Base-by-base conservation (phyloP, 2,329 filamentous ascomycete genomes). In the Lachnum nothofagi region DNA sequence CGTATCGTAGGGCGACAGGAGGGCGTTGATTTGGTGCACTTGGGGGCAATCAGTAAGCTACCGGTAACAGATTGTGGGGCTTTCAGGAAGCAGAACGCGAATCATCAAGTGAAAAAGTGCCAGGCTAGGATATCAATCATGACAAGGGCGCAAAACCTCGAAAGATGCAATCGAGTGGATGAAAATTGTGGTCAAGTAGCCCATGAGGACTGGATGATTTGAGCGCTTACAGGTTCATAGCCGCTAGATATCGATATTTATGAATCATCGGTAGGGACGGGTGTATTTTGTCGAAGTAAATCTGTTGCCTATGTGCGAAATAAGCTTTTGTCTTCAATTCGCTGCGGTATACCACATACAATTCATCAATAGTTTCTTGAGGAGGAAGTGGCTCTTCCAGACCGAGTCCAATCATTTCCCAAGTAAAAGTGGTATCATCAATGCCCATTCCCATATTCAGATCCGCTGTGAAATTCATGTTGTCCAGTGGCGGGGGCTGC, bases 201-300 rank as follows among this genome's bases (percentile, higher is more conserved):
- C 24, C 20, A 12, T 43, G 24, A 37, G 46, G 57, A 41, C 55
- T 16, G 22, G 25, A 20, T 37, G 31, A 35, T 43, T 10, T 37
- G 12, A 33, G n/a, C 17, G 41, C 78, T 56, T 71, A 83, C 68
- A 96, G 75, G 62, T 91, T 89, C 83, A 96, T 88, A 25, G 88
- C 88, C 17, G 90, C 86, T 50, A 93, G 74, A 65, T 93, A 97
- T 44, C 91, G 82, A 52, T 85, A 88, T 60, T 84, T 86, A 66
- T 98, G 91, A 48, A 97, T 86, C 77, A 97, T 87, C 14, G 93
- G 90, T 48, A 88, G 62, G 0, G 88, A 89, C 0, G 86, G 84
- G 63, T 97, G 88, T 8, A 95, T 78, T 67, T 94, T 96, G 48
- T 91, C 83, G 64, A 97, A 97, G 68, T 87, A 98, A 22, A 93